phyloP scores from a whole-genome alignment of 345 rosid species.

The Limnanthes douglasii region DNA sequence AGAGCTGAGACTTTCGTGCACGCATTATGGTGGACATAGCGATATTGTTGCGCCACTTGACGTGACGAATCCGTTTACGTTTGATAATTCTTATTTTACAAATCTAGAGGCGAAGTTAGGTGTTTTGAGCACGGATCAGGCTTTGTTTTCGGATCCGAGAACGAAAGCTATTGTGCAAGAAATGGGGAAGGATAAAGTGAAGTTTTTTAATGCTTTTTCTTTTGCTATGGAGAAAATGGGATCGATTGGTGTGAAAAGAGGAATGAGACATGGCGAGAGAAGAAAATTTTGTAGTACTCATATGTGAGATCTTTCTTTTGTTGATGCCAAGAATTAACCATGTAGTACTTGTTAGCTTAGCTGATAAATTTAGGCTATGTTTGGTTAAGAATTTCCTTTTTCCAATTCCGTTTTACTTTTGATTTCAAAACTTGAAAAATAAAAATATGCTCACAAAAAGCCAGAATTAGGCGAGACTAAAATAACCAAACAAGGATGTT shows the following conservation, averaged over 20 bases:
- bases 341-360: too few relatives aligned
- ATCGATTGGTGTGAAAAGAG: constrained; percentile 54
- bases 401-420: too few relatives aligned
- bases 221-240: constrained; percentile 83
- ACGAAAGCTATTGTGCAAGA: constrained; percentile 41
- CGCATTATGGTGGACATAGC: constrained; percentile 27
- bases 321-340: too few relatives aligned
- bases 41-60: constrained; percentile 57
- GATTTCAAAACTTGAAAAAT: too few relatives aligned
- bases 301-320: constrained; percentile 9
- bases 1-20: constrained; percentile 63
- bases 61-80: constrained; percentile 54
- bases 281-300: constrained; percentile 46
- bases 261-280: constrained; percentile 56
- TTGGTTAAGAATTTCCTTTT: too few relatives aligned
- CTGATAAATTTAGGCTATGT: too few relatives aligned
- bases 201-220: constrained; percentile 49
- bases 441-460: too few relatives aligned
- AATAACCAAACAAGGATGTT: too few relatives aligned
- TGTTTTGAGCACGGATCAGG: constrained; percentile 51
- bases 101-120: constrained; percentile 48
- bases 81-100: constrained; percentile 49
- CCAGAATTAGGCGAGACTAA: too few relatives aligned
- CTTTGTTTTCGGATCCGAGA: constrained; percentile 35
- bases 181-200: constrained; percentile 31